Base-by-base conservation (phyloP, 176 grass and related monocot genomes). In the Raddia distichophylla region DNA sequence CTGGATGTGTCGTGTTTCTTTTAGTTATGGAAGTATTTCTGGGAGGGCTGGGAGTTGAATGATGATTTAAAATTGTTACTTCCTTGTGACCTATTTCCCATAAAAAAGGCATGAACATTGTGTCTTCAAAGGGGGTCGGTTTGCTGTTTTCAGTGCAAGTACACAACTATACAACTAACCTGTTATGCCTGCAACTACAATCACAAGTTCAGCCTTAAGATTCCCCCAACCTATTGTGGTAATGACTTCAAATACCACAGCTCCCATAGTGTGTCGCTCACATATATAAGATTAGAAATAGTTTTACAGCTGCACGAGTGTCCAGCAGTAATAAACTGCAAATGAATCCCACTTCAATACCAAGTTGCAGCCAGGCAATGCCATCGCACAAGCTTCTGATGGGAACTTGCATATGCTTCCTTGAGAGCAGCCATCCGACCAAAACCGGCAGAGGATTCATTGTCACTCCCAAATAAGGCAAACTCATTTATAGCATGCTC, bases 161-260 rank as follows among this genome's bases (percentile, higher is more conserved):
- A 17, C n/a, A 45, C 12, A 44, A 57, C n/a, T 11, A 40, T 55
- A 33, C 40, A 46, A 55, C 60, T 55, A 76, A 27, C 14, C 5
- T 32, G 34, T 27, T 57, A 40, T 74, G 42, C 19, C 43, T 62
- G n/a, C 27, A 85, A 32, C 43, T 62, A 14, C 27, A 85, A 32
- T 63, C 59, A 62, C 47, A 71, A 18, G 22, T 43, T 71, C 70
- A 64, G 60, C 40, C 52, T 80, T 54, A 9, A 8, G 48, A 64
- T 15, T 8, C 10, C 71, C 18, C 3, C 15, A 17, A 17, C 35
- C 19, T 70, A 49, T 45, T 8, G 8, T 52, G 42, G 40, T 40
- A 86, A 19, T 15, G 14, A 63, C 51, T 86, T 63, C 8, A 67
- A 49, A 54, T 71, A 44, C 20, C 37, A 58, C 10, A 85, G 5